phyloP scores from a whole-genome alignment of 495 filamentous ascomycete genomes.

The Trichoderma gamsii region DNA sequence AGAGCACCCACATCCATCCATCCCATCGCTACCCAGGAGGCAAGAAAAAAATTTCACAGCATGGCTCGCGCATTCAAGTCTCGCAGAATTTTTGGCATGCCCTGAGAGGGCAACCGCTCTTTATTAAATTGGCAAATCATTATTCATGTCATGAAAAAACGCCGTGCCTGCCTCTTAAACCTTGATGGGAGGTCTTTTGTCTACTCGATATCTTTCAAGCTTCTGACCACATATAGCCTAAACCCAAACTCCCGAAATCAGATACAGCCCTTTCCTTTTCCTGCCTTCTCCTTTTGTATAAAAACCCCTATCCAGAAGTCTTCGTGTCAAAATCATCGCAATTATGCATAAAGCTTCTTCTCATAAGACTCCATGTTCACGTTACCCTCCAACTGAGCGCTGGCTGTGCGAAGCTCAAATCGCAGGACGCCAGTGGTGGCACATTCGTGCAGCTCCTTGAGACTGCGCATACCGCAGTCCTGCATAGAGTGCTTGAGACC shows the following conservation, averaged over 20 bases:
- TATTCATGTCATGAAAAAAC: constrained; percentile 3
- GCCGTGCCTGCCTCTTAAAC: constrained; percentile 9
- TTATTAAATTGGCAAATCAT: not conserved
- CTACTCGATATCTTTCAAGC: constrained; percentile 5
- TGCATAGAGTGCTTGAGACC: constrained; percentile 96
- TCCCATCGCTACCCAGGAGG: too few relatives aligned
- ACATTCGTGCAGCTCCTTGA: constrained; percentile 66
- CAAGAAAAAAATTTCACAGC: not conserved
- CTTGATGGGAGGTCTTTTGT: constrained; percentile 14
- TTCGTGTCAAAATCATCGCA: not conserved
- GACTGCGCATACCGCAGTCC: constrained; percentile 80
- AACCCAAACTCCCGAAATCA: constrained; percentile 5
- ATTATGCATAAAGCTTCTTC: constrained; percentile 92
- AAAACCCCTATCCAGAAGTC: not conserved
- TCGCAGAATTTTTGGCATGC: constrained; percentile 4
- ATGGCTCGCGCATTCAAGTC: not conserved
- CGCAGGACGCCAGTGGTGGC: constrained; percentile 73
- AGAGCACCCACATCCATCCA: too few relatives aligned
- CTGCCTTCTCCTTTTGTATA: not conserved
- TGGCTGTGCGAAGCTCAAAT: constrained; percentile 90
- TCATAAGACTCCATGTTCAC: constrained; percentile 98
- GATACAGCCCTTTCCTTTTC: not conserved
- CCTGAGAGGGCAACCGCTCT: not conserved
- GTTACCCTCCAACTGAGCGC: constrained; percentile 90
- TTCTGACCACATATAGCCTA: not conserved